Conservation (phyloP, 2,329 filamentous ascomycete species). For the Verticillium tricorpus region DNA sequence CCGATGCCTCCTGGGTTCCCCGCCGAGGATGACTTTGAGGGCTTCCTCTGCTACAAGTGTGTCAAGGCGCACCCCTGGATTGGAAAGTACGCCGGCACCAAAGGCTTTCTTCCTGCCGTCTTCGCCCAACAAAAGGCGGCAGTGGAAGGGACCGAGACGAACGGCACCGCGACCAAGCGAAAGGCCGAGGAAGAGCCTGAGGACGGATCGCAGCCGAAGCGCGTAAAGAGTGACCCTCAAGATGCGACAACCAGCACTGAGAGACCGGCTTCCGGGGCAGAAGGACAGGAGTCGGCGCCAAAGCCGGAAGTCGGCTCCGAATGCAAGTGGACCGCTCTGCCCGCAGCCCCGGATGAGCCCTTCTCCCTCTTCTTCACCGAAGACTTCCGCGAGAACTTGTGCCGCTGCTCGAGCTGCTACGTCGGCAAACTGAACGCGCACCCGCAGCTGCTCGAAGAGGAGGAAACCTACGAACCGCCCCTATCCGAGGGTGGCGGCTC, state of each 20-base stretch:
- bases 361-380: slow-evolving; percentile 82
- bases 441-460: slow-evolving; percentile 84
- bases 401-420: slow-evolving; percentile 79
- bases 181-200: slow-evolving; percentile 54
- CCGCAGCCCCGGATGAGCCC: slow-evolving; percentile 41
- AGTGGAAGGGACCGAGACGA: slow-evolving; percentile 5
- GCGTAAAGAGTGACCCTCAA: slow-evolving; percentile 39
- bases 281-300: slow-evolving; percentile 7
- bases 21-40: slow-evolving; percentile 81
- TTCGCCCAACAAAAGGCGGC: slow-evolving; percentile 34
- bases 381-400: slow-evolving; percentile 76
- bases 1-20: slow-evolving; percentile 85
- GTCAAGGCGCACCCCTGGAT: slow-evolving; percentile 87
- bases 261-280: slow-evolving; percentile 10
- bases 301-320: slow-evolving; percentile 13
- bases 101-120: slow-evolving; percentile 75
- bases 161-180: slow-evolving; percentile 53
- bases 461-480: slow-evolving; percentile 90
- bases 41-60: slow-evolving; percentile 92
- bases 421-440: slow-evolving; percentile 60
- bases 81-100: slow-evolving; percentile 75
- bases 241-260: not conserved
- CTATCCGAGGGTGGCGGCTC: slow-evolving; percentile 63
- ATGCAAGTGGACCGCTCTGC: slow-evolving; percentile 61
- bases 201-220: slow-evolving; percentile 40